Evolutionary conservation across 345 rosid species (phyloP).

Genomic region (Pelargonium nanum): DNA sequence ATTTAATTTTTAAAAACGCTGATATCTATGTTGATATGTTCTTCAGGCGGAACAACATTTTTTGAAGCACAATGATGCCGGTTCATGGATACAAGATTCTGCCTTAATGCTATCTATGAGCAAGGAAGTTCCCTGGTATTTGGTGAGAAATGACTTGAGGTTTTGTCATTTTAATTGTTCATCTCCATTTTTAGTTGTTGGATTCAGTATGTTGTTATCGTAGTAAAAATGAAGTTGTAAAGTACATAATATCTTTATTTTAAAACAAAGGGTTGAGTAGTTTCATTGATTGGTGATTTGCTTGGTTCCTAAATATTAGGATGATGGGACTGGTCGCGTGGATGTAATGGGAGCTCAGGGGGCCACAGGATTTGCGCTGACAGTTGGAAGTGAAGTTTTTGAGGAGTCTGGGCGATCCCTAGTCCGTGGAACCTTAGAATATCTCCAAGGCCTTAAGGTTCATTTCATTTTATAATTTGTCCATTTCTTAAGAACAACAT

Average conservation of each 20-base stretch:
- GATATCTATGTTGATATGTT: slow-evolving; percentile 7
- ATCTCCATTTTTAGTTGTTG: not conserved
- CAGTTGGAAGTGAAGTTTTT: slow-evolving; percentile 68
- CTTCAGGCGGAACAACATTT: slow-evolving; percentile 85
- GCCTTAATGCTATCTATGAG: slow-evolving; percentile 85
- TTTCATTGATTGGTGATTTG: not conserved
- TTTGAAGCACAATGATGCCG: slow-evolving; percentile 87
- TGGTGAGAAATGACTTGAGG: slow-evolving; percentile 50
- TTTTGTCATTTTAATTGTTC: not conserved
- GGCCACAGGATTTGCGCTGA: slow-evolving; percentile 57
- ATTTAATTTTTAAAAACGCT: no score
- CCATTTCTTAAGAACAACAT: not conserved
- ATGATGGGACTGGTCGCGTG: slow-evolving; percentile 72
- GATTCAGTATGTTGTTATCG: not conserved
- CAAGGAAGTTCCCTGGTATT: slow-evolving; percentile 94
- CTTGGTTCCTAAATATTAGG: slow-evolving; percentile 25
- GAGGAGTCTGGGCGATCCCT: slow-evolving; percentile 90
- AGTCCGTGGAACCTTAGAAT: slow-evolving; percentile 85
- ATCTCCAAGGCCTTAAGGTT: slow-evolving; percentile 96
- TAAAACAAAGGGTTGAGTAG: not conserved
- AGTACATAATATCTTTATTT: not conserved
- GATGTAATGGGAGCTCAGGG: slow-evolving; percentile 62
- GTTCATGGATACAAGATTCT: slow-evolving; percentile 98
- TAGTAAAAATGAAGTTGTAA: no score
- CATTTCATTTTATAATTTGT: not conserved